Evolutionary conservation across 2,329 filamentous ascomycete species (phyloP).

Genomic region (Fusarium dimerum): DNA sequence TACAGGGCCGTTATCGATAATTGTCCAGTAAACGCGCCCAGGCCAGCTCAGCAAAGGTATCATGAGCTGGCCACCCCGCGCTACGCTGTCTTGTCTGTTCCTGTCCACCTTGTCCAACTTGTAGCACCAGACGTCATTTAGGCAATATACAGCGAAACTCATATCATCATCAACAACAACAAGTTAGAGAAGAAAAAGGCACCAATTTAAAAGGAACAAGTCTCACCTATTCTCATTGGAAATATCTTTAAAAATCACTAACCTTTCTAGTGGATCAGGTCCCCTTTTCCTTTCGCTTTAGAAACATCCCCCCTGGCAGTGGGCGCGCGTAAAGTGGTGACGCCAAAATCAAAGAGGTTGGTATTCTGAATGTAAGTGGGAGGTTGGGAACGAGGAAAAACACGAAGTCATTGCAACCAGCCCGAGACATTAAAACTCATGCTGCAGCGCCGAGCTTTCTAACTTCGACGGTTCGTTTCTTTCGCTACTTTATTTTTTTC

Average conservation of each 20-base stretch:
- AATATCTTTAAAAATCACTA: conserved; percentile 16
- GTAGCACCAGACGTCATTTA: conserved; percentile 14
- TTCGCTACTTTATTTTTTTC: conserved; percentile 8
- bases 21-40: conserved; percentile 30
- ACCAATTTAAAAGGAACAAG: conserved; percentile 19
- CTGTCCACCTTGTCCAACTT: conserved; percentile 6
- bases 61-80: conserved; percentile 29
- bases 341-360: conserved; percentile 30
- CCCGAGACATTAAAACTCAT: conserved; percentile 33
- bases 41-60: conserved; percentile 18
- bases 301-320: neutral
- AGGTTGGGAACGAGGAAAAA: conserved; percentile 34
- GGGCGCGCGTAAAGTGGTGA: conserved; percentile 18
- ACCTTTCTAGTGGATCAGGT: conserved; percentile 23
- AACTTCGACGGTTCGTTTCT: conserved; percentile 11
- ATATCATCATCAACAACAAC: conserved; percentile 2
- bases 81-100: conserved; percentile 18
- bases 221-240: conserved; percentile 2
- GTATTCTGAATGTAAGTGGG: conserved; percentile 32
- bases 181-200: neutral
- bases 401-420: conserved; percentile 24
- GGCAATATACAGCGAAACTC: neutral
- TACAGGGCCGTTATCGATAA: conserved; percentile 24
- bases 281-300: conserved; percentile 17
- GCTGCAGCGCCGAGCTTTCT: conserved; percentile 31